Evolutionary conservation across 2,329 filamentous ascomycete species (phyloP).

Genomic region (Exophiala sp.): DNA sequence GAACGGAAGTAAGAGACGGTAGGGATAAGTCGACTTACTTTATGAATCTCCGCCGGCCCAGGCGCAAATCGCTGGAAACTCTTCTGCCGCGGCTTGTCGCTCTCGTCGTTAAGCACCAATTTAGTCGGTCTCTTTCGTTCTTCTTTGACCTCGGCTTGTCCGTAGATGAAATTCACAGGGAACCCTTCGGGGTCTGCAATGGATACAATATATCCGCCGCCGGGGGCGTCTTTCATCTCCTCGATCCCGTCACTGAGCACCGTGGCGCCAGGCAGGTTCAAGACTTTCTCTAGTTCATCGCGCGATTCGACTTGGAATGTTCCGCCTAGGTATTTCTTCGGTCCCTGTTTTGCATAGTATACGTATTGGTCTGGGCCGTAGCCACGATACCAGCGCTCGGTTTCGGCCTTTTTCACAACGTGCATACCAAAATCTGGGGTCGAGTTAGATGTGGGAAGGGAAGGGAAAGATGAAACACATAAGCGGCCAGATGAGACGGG

Average conservation of each 20-base stretch:
- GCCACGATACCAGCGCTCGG: conserved; percentile 40
- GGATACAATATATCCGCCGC: conserved; percentile 27
- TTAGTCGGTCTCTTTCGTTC: conserved; percentile 28
- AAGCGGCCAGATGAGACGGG: neutral
- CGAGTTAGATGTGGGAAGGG: conserved; percentile 2
- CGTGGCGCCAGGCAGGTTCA: conserved; percentile 19
- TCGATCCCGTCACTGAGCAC: conserved; percentile 25
- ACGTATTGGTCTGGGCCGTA: conserved; percentile 43
- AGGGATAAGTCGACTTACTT: conserved; percentile 28
- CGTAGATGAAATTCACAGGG: conserved; percentile 28
- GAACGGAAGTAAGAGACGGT: neutral
- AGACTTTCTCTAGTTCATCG: conserved; percentile 39
- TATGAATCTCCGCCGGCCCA: conserved; percentile 46
- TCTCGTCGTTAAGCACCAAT: conserved; percentile 35
- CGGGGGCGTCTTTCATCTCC: conserved; percentile 28
- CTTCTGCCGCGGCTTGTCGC: conserved; percentile 36
- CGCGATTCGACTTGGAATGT: conserved; percentile 40
- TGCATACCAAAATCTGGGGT: conserved; percentile 41
- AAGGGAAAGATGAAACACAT: too few relatives aligned
- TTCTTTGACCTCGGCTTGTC: conserved; percentile 23
- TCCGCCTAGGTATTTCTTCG: conserved; percentile 41
- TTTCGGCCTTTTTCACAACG: conserved; percentile 35
- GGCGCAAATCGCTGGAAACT: conserved; percentile 41
- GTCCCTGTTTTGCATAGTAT: conserved; percentile 39
- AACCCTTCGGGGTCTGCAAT: conserved; percentile 30